Conservation (phyloP, 176 grass and related monocot species). For the Lolium perenne region DNA sequence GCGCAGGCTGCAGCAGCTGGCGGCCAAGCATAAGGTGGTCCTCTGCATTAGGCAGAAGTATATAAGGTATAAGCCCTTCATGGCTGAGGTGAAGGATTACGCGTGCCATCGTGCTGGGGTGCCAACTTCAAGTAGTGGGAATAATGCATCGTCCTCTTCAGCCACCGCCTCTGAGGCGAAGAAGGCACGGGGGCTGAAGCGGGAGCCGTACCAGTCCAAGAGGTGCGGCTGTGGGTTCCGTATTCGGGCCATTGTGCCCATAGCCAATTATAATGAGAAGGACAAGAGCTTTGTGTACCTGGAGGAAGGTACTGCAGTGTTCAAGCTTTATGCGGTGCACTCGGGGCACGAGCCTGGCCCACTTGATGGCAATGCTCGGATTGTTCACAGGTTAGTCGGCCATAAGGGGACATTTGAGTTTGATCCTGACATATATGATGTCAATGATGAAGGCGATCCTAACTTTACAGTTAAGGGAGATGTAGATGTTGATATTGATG, state of each 20-base stretch:
- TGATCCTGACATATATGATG: conserved; percentile 81
- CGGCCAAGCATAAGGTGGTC: conserved; percentile 95
- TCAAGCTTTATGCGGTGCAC: conserved; percentile 94
- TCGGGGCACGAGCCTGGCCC: conserved; percentile 95
- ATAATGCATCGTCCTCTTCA: conserved; percentile 37
- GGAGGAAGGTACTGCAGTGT: conserved; percentile 94
- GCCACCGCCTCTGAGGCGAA: conserved; percentile 56
- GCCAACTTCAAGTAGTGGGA: conserved; percentile 61
- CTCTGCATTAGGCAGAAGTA: conserved; percentile 99
- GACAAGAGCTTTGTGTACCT: conserved; percentile 96
- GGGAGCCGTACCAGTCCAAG: conserved; percentile 97
- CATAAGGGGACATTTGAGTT: conserved; percentile 85
- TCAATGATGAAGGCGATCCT: conserved; percentile 75
- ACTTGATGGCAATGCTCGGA: conserved; percentile 95
- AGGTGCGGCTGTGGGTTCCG: conserved; percentile 96
- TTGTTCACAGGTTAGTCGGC: conserved; percentile 91
- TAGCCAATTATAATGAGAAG: conserved; percentile 96
- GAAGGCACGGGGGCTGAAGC: conserved; percentile 80
- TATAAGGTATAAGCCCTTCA: conserved; percentile 97
- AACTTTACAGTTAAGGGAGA: conserved; percentile 58
- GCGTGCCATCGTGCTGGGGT: conserved; percentile 92
- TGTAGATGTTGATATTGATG: conserved; percentile 57
- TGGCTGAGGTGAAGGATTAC: conserved; percentile 99
- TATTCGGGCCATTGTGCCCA: conserved; percentile 97
- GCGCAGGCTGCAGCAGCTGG: conserved; percentile 80